Evolutionary conservation across 306 rosid genomes (phyloP).

Genomic region (Cicer pinnatifidum): DNA sequence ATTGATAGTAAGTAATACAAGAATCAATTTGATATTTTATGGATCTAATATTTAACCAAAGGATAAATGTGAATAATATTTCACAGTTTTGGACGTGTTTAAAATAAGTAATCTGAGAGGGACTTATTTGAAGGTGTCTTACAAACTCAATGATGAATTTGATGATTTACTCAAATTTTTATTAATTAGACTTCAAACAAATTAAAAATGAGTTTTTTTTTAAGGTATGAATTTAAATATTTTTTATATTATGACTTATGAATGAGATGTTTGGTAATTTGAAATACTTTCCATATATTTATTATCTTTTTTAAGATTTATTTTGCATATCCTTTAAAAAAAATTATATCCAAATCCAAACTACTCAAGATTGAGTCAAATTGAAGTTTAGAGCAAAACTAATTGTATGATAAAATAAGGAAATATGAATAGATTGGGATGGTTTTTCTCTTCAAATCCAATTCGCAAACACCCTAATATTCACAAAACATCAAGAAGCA

Average conservation of each 20-base stretch:
- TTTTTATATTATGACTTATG: background rate
- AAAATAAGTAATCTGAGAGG: too few relatives aligned
- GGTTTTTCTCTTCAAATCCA: conserved; percentile 4
- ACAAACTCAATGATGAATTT: too few relatives aligned
- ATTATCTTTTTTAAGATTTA: background rate
- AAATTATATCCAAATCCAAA: background rate
- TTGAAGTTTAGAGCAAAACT: background rate
- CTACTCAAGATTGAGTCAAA: conserved; percentile 1
- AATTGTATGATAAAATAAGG: background rate
- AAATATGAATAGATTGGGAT: background rate
- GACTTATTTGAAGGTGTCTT: too few relatives aligned
- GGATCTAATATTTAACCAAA: too few relatives aligned
- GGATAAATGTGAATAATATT: too few relatives aligned
- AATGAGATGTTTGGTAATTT: background rate
- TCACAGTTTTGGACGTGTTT: too few relatives aligned
- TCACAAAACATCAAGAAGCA: conserved; percentile 21
- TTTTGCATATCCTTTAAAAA: background rate
- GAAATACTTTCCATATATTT: background rate
- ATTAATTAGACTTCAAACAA: background rate
- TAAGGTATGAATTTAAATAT: background rate
- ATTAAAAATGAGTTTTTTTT: background rate
- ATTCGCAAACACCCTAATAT: background rate
- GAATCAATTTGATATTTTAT: too few relatives aligned
- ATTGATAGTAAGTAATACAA: too few relatives aligned
- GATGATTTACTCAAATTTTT: too few relatives aligned